Base-by-base conservation (phyloP, 169 alveolate species). In the Cryptosporidium ryanae region DNA sequence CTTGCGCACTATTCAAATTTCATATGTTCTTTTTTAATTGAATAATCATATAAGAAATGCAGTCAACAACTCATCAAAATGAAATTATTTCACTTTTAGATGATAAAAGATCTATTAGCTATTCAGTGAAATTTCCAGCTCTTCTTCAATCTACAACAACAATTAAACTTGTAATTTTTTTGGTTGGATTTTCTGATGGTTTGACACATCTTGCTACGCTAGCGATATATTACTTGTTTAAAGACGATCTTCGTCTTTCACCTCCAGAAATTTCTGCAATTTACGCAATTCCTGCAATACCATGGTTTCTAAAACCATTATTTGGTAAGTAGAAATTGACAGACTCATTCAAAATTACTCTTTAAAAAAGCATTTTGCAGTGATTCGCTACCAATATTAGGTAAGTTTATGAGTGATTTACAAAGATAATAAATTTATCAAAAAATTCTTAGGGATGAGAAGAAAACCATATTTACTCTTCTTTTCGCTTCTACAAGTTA, bases 151-250 rank as follows among this genome's bases (percentile, higher is more conserved):
- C 87, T 8, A 43, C 59, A 23, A 76, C 87, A 43, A 59, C 59
- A 25, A 61, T 71, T 54, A 76, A 76, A 59, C 54, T 76, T 2
- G 71, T 76, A 18, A 76, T 76, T 23, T 95, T 94, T 82, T 84
- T 95, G 65, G 94, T 95, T 54, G 97, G 97, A 10, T 94, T 95
- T 82, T 94, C 97, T 13, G 97, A 95, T 84, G 97, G 97, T 27
- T 90, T 95, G 17, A 93, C 95, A 27, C 96, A 94, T 63, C 91
- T 95, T 21, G 97, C 97, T 38, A 91, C 96, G 1, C 71, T 95
- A 29, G 97, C 97, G 1, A 90, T 95, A 31, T 94, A 93, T 70
- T 95, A 95, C 84, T 65, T 95, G 82, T 93, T 94, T 50, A 95
- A 95, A 90, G 97, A 94, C 34, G 95, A 94, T 64, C 92, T 94